phyloP scores from a whole-genome alignment of 1,284 basidiomycete genomes.

The Taiwanofungus camphoratus region DNA sequence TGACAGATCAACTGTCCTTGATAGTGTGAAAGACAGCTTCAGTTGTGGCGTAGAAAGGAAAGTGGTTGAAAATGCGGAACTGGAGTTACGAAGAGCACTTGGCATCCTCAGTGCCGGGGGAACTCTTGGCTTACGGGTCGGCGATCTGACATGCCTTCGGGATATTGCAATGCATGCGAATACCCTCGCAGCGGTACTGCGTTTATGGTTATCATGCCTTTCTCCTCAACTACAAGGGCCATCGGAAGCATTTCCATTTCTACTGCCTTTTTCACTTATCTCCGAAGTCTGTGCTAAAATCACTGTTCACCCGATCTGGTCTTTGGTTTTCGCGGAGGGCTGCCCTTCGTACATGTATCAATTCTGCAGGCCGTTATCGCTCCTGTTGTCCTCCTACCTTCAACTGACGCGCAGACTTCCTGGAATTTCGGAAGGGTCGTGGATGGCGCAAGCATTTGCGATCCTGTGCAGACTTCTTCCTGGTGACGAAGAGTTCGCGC shows the following conservation, averaged over 20 bases:
- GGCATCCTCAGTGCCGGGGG: slow-evolving; percentile 8
- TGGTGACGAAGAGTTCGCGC: slow-evolving; percentile 58
- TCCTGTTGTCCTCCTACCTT: slow-evolving; percentile 49
- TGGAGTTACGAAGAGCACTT: slow-evolving; percentile 28
- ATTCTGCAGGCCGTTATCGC: slow-evolving; percentile 46
- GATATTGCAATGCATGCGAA: slow-evolving; percentile 29
- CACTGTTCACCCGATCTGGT: slow-evolving; percentile 46
- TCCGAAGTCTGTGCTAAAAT: slow-evolving; percentile 47
- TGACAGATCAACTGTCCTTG: slow-evolving; percentile 43
- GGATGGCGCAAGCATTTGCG: slow-evolving; percentile 59
- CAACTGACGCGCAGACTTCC: slow-evolving; percentile 50
- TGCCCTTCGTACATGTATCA: slow-evolving; percentile 29
- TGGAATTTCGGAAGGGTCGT: slow-evolving; percentile 46
- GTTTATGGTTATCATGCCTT: slow-evolving; percentile 57
- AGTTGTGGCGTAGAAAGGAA: slow-evolving; percentile 32
- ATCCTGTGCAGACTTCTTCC: slow-evolving; percentile 51
- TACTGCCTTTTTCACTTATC: slow-evolving; percentile 49
- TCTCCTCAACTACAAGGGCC: slow-evolving; percentile 34
- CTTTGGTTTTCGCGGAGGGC: slow-evolving; percentile 20
- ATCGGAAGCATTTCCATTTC: slow-evolving; percentile 42
- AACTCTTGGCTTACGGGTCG: slow-evolving; percentile 11
- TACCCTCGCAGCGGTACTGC: slow-evolving; percentile 44
- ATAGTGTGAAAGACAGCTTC: slow-evolving; percentile 35
- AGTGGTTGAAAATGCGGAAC: slow-evolving; percentile 32
- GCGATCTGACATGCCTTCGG: slow-evolving; percentile 18